Base-by-base conservation (phyloP, 2,329 filamentous ascomycete genomes). In the Magnaporthales sp. region DNA sequence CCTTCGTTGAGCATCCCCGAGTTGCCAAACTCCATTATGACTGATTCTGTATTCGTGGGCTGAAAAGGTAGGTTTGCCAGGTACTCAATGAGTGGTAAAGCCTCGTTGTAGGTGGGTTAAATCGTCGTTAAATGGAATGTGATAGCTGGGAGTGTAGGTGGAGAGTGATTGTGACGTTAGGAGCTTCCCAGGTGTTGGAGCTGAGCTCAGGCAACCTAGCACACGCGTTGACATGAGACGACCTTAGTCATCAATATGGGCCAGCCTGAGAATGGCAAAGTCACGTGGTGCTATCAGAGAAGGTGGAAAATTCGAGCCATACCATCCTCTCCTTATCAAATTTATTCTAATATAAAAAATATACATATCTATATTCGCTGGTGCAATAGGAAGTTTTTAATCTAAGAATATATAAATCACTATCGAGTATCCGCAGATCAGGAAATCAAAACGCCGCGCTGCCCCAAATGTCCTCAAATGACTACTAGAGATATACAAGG, bases 1-100 rank as follows among this genome's bases (percentile, higher is more conserved):
- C 87, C 87, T 82, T 89, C 86, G 72, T 85, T 88, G 73, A 90
- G 76, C 73, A 82, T 81, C 75, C 87, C 87, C 72, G 84, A 83
- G 69, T 78, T 85, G 68, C 86, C 84, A 73, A 88, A 89, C 76
- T 89, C 86, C 87, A 89, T 89, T 27, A 70, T 80, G 63, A 65
- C n/a, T 29, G 66, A 68, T 22, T 56, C 11, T 60, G 27, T 51
- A 26, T 38, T 29, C 54, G 66, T 61, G 29, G 69, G 69, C 68
- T 30, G 70, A 69, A 64, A 70, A 73, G 66, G 71, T 71, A 67
- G 69, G 69, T 68, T 71, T 46, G 31, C 32, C 63, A 27, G 58
- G n/a, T 30, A 9, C 19, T 46, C 32, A 51, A 30, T 38, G 13
- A 2, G 46, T 27, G 51, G 30, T 27, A 26, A 26, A 22, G n/a